Percentiles rank a stretch among this genome's conserved stretches.
These are phyloP conservation scores for Dacryopinax primogenitus DNA, from an alignment of 768 basidiomycete genomes.

Conservation along the genomic window DNA sequence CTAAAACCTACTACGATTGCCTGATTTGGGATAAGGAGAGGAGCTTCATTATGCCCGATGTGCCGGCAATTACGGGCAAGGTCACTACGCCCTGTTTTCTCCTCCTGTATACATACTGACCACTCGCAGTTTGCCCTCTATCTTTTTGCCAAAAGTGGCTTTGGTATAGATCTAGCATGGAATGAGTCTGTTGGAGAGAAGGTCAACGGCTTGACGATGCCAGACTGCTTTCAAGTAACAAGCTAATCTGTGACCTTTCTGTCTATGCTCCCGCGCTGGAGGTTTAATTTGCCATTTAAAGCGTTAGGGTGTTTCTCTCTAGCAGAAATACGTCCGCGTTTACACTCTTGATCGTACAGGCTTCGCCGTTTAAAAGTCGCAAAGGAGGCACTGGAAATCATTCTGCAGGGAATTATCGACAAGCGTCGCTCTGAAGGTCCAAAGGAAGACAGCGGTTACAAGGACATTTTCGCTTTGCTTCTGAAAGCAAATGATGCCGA, in stretches of 20 bases:
- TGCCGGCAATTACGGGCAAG: neutral
- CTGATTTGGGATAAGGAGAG: neutral
- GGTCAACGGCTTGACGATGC: neutral
- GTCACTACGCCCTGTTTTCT: neutral
- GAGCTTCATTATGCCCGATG: neutral
- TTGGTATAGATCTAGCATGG: neutral
- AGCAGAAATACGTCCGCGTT: neutral
- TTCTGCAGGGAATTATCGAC: neutral
- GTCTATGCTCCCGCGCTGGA: neutral
- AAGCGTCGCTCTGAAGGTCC: neutral
- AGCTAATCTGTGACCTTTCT: neutral
- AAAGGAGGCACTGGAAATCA: neutral
- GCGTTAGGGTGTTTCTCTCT: neutral
- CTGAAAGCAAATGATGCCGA: neutral
- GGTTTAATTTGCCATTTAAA: neutral
- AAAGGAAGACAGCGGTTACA: neutral
- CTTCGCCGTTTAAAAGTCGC: neutral
- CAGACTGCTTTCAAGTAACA: neutral
- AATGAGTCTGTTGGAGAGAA: neutral
- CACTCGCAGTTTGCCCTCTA: conserved; percentile 6
- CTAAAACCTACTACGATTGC: neutral
- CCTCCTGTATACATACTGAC: neutral
- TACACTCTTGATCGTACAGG: neutral
- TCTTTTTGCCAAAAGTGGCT: neutral
- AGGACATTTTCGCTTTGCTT: neutral